phyloP scores from a whole-genome alignment of 2,329 filamentous ascomycete genomes.

The Endoconidiophora polonica region DNA sequence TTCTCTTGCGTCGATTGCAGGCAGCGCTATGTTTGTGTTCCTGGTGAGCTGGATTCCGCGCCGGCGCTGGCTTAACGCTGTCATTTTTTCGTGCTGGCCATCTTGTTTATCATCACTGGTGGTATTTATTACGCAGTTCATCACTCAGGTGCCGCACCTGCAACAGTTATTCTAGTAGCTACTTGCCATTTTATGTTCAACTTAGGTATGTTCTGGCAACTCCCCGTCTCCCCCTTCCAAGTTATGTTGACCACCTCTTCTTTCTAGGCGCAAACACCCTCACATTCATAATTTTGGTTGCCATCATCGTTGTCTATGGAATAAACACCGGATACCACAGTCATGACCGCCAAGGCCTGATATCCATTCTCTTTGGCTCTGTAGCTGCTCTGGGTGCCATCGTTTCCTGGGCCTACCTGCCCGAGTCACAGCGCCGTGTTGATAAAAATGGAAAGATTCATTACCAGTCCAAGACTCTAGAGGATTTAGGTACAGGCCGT shows the following conservation, averaged over 20 bases:
- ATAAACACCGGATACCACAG: slow-evolving; percentile 30
- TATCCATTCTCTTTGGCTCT: slow-evolving; percentile 34
- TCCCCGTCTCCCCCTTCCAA: background rate
- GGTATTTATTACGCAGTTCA: slow-evolving; percentile 33
- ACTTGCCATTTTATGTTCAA: slow-evolving; percentile 39
- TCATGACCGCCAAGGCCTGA: slow-evolving; percentile 28
- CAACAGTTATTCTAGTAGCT: slow-evolving; percentile 33
- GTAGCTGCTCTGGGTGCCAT: slow-evolving; percentile 32
- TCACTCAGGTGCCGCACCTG: slow-evolving; percentile 24
- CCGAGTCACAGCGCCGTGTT: slow-evolving; percentile 28
- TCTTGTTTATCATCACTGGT: slow-evolving; percentile 32
- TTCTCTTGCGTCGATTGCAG: slow-evolving; percentile 33
- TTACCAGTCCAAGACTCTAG: slow-evolving; percentile 30
- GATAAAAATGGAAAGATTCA: slow-evolving; percentile 21
- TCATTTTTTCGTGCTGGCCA: slow-evolving; percentile 30
- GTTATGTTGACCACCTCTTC: slow-evolving; percentile 9
- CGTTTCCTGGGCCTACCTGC: slow-evolving; percentile 35
- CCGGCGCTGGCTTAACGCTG: slow-evolving; percentile 32
- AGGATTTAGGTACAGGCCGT: slow-evolving; percentile 33
- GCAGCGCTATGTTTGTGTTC: slow-evolving; percentile 31
- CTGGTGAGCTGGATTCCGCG: slow-evolving; percentile 31
- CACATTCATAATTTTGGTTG: slow-evolving; percentile 43
- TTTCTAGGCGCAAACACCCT: slow-evolving; percentile 38
- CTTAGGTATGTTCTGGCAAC: slow-evolving; percentile 25
- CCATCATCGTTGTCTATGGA: slow-evolving; percentile 32